phyloP scores from a whole-genome alignment of 2,329 filamentous ascomycete genomes.

The Byssochlamys sp. region DNA sequence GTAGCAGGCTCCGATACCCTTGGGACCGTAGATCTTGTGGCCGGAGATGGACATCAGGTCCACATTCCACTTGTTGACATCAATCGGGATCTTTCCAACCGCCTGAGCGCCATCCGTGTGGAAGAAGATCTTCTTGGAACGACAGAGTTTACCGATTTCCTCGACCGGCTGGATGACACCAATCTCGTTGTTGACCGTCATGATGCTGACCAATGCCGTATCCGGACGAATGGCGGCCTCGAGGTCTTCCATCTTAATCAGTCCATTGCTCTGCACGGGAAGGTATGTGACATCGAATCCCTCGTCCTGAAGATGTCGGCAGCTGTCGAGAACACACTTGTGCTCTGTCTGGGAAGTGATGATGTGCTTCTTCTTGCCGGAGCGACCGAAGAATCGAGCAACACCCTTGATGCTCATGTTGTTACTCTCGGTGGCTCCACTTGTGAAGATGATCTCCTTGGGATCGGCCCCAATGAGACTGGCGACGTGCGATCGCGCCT shows the following conservation, averaged over 20 bases:
- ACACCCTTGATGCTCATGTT: constrained; percentile 99
- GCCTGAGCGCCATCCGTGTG: constrained; percentile 94
- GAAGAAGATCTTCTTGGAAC: constrained; percentile 90
- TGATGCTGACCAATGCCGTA: constrained; percentile 86
- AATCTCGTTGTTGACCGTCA: constrained; percentile 99
- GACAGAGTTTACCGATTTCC: constrained; percentile 85
- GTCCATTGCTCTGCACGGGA: constrained; percentile 75
- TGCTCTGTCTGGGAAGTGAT: constrained; percentile 97
- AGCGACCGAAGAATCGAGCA: constrained; percentile 83
- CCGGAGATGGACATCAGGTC: constrained; percentile 98
- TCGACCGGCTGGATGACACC: constrained; percentile 95
- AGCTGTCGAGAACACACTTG: constrained; percentile 97
- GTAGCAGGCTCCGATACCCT: constrained; percentile 93
- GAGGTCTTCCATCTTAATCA: constrained; percentile 73
- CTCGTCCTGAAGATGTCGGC: constrained; percentile 90
- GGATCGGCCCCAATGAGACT: constrained; percentile 82
- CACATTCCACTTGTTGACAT: constrained; percentile 96
- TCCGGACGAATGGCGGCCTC: constrained; percentile 84
- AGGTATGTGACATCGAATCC: constrained; percentile 96
- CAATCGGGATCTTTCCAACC: constrained; percentile 93
- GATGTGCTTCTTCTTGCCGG: constrained; percentile 95
- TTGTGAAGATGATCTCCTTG: constrained; percentile 98
- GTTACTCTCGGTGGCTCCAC: constrained; percentile 94
- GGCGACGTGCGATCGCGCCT: constrained; percentile 74
- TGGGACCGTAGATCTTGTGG: constrained; percentile 97